Evolutionary conservation across 2,329 filamentous ascomycete species (phyloP).

Genomic region (Myriosclerotinia scirpicola): DNA sequence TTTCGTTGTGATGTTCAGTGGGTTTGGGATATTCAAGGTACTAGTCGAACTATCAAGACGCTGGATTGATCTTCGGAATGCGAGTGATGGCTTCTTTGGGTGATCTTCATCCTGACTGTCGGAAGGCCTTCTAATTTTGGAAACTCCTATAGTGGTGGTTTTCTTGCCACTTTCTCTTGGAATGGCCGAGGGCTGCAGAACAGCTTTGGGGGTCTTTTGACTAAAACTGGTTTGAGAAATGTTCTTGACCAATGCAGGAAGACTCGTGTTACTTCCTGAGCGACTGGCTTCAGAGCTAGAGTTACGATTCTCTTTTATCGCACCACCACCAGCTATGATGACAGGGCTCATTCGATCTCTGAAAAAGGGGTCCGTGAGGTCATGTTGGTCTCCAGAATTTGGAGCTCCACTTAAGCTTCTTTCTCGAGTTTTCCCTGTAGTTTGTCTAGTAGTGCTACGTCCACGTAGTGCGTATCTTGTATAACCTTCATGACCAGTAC

Average conservation of each 20-base stretch:
- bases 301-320: slow-evolving; percentile 61
- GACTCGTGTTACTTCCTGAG: slow-evolving; percentile 53
- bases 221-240: slow-evolving; percentile 33
- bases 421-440: slow-evolving; percentile 46
- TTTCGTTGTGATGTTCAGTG: slow-evolving; percentile 48
- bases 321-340: slow-evolving; percentile 61
- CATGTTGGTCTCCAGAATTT: slow-evolving; percentile 53
- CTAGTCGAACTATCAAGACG: slow-evolving; percentile 49
- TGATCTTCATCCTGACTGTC: slow-evolving; percentile 58
- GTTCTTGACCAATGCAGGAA: slow-evolving; percentile 47
- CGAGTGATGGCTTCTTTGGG: slow-evolving; percentile 53
- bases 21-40: slow-evolving; percentile 52
- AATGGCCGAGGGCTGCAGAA: slow-evolving; percentile 56
- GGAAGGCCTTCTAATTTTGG: slow-evolving; percentile 44
- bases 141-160: slow-evolving; percentile 25
- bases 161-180: slow-evolving; percentile 42
- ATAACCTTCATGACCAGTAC: slow-evolving; percentile 92
- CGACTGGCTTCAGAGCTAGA: slow-evolving; percentile 49
- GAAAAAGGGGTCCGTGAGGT: slow-evolving; percentile 56
- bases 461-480: slow-evolving; percentile 62
- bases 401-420: slow-evolving; percentile 42
- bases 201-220: slow-evolving; percentile 45
- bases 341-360: slow-evolving; percentile 64
- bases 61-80: slow-evolving; percentile 56
- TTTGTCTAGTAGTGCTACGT: slow-evolving; percentile 61